These are phyloP conservation scores for Favolaschia claudopus DNA, from an alignment of 768 basidiomycete species.

Conservation along the genomic window DNA sequence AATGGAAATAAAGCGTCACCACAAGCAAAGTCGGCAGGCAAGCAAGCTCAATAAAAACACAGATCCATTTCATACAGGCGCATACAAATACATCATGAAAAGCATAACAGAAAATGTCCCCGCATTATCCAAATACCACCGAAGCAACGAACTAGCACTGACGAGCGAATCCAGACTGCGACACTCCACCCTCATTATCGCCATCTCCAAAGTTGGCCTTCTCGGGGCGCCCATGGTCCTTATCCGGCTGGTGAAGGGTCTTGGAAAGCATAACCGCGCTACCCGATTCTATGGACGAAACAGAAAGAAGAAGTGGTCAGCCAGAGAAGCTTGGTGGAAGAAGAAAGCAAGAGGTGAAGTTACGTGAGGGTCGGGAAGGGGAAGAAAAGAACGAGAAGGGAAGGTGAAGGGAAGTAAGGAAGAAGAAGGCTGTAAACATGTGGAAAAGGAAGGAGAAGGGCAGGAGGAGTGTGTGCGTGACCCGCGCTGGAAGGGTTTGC, in stretches of 20 bases:
- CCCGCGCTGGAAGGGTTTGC: constrained; percentile 9
- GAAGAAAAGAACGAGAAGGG: neutral
- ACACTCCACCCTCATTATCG: constrained; percentile 26
- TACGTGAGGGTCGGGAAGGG: neutral
- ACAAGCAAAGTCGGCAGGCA: too few relatives aligned
- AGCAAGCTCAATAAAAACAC: too few relatives aligned
- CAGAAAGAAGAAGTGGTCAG: neutral
- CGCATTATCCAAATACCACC: too few relatives aligned
- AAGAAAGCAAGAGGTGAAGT: neutral
- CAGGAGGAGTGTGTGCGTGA: constrained; percentile 10
- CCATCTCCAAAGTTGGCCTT: constrained; percentile 48
- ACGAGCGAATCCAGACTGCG: constrained; percentile 46
- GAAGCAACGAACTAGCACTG: too few relatives aligned
- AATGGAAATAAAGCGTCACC: neutral
- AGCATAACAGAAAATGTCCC: too few relatives aligned
- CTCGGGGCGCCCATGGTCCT: constrained; percentile 49
- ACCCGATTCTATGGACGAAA: constrained; percentile 23
- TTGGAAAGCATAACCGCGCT: constrained; percentile 34
- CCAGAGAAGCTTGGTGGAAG: neutral
- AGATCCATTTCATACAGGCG: too few relatives aligned
- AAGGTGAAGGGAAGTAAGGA: neutral
- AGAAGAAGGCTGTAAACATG: neutral
- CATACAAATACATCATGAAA: too few relatives aligned
- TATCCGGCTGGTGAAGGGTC: constrained; percentile 44
- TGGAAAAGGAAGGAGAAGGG: constrained; percentile 24